Base-by-base conservation (phyloP, 768 basidiomycete species). In the Phylloporus sp. region DNA sequence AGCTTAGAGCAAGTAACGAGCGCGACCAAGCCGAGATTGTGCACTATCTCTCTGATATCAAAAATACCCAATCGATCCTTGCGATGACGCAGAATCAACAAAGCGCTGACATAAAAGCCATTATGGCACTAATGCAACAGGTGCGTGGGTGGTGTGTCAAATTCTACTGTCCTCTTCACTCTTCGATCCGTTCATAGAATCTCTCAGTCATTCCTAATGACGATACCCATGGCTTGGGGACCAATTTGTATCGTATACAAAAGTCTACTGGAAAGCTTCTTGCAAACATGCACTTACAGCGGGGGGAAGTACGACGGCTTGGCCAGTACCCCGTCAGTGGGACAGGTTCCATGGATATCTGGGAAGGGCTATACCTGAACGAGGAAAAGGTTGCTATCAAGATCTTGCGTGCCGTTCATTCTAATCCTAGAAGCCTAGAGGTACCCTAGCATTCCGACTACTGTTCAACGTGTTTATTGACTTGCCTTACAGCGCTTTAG, bases 341-440 rank as follows among this genome's bases (percentile, higher is more conserved):
- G 26, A 78, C 75, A 7, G 72, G 75, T 13, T 72, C 76, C 4
- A 80, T 81, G 71, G 81, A 80, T 62, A 76, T 80, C 42, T 72
- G 72, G 72, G 79, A 82, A 59, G 82, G 82, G 4, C 27, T 76
- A 10, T 83, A 80, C 65, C 71, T 83, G 1, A 70, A 71, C 28
- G 69, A 73, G 43, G 77, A 81, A 55, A 80, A 79, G 52, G 81
- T 82, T 3, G 77, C 79, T 3, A 77, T 83, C 61, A 82, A 82
- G 59, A 73, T 76, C 7, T 65, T 83, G 28, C 76, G 81, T 32
- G 76, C 79, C 11, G 74, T 81, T 41, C 71, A 76, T 44, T 72
- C 75, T 26, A 70, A 74, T 46, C 78, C 78, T 6, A 66, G 72
- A 26, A 77, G 74, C 53, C 51, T 73, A 23, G 62, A 71, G 49